phyloP scores from a whole-genome alignment of 495 filamentous ascomycete species.

The Penicillium diatomitis region DNA sequence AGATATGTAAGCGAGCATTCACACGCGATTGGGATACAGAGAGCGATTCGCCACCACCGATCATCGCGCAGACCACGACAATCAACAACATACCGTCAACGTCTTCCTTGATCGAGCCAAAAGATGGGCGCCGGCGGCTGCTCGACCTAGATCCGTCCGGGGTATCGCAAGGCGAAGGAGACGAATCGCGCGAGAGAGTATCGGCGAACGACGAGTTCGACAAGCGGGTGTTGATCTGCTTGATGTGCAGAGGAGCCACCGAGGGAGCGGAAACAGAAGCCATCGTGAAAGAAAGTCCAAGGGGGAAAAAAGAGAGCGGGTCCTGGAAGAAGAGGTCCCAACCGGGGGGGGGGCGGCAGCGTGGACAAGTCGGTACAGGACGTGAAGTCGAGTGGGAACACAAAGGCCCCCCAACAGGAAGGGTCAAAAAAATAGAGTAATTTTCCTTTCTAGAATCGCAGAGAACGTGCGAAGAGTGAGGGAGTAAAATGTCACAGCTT shows the following conservation, averaged over 20 bases:
- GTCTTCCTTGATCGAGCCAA: slow-evolving; percentile 42
- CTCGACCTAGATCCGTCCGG: slow-evolving; percentile 33
- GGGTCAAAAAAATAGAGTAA: slow-evolving; percentile 9
- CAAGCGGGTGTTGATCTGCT: slow-evolving; percentile 17
- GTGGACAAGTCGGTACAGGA: slow-evolving; percentile 13
- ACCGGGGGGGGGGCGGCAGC: neutral
- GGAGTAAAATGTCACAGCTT: slow-evolving; percentile 19
- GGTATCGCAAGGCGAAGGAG: slow-evolving; percentile 29
- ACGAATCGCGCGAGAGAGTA: slow-evolving; percentile 28
- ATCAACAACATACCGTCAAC: slow-evolving; percentile 22
- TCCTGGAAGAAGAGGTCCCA: slow-evolving; percentile 30
- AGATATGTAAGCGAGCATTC: too few relatives aligned
- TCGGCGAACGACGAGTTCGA: slow-evolving; percentile 18
- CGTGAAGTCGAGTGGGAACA: slow-evolving; percentile 9
- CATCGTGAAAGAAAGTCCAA: slow-evolving; percentile 31
- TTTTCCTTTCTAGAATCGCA: too few relatives aligned
- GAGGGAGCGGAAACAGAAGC: slow-evolving; percentile 20
- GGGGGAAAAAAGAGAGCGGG: slow-evolving; percentile 14
- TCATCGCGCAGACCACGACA: too few relatives aligned
- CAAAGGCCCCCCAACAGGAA: slow-evolving; percentile 4
- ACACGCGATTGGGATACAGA: too few relatives aligned
- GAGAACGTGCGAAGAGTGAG: neutral
- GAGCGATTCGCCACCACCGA: too few relatives aligned
- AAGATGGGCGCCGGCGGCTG: slow-evolving; percentile 33
- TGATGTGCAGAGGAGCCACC: slow-evolving; percentile 9